Conservation (phyloP, 768 basidiomycete species). For the Suillus luteus region DNA sequence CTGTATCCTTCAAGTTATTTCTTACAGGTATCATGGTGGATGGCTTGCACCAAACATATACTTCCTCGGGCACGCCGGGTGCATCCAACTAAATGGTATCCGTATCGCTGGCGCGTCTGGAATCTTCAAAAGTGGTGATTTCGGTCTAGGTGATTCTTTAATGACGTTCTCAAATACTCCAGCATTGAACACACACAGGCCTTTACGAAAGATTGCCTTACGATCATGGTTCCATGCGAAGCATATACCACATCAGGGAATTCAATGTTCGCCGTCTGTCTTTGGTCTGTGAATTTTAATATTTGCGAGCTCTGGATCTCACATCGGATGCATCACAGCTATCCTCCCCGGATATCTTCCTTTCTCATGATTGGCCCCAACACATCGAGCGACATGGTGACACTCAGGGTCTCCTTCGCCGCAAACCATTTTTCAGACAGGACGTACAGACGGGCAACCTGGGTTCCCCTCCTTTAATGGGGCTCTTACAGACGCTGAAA, state of each 20-base stretch:
- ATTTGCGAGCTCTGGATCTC: neutral
- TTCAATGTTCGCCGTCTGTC: slow-evolving; percentile 81
- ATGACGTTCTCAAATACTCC: slow-evolving; percentile 7
- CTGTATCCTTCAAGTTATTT: slow-evolving; percentile 9
- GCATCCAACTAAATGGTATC: slow-evolving; percentile 83
- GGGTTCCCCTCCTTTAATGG: slow-evolving; percentile 87
- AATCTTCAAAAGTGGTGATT: slow-evolving; percentile 84
- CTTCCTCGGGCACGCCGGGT: slow-evolving; percentile 90
- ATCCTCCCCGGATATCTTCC: slow-evolving; percentile 69
- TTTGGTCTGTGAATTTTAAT: slow-evolving; percentile 46
- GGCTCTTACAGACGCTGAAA: slow-evolving; percentile 66
- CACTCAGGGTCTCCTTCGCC: slow-evolving; percentile 58
- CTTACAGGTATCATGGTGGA: slow-evolving; percentile 84
- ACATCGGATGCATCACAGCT: slow-evolving; percentile 40
- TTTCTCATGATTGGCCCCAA: slow-evolving; percentile 97
- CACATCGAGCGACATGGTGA: slow-evolving; percentile 84
- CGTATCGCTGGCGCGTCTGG: slow-evolving; percentile 91
- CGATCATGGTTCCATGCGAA: slow-evolving; percentile 66
- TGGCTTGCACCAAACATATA: slow-evolving; percentile 98
- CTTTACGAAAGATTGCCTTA: slow-evolving; percentile 86
- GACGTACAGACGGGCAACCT: slow-evolving; percentile 70
- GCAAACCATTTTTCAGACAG: slow-evolving; percentile 74
- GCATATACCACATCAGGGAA: slow-evolving; percentile 89
- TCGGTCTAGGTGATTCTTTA: slow-evolving; percentile 53
- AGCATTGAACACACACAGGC: slow-evolving; percentile 43